These are phyloP conservation scores for Leccinum subgranulosum DNA, from an alignment of 768 basidiomycete genomes.

Conservation along the genomic window DNA sequence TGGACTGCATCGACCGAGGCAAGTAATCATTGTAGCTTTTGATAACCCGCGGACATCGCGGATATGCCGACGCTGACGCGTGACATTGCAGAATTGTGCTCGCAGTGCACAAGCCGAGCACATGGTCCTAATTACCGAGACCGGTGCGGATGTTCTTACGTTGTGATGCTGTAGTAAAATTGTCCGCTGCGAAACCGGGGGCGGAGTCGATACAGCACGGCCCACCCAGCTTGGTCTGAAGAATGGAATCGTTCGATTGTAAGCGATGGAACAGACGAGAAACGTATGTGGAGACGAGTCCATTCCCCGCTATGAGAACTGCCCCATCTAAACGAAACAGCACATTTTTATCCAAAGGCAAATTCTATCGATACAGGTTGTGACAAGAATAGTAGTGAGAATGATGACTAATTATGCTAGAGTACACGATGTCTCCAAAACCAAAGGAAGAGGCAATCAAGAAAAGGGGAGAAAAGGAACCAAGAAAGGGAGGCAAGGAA, in stretches of 20 bases:
- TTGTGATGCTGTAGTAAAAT: constrained; percentile 16
- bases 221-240: background rate
- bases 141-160: constrained; percentile 78
- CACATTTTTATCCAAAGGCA: background rate
- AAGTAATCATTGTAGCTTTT: constrained; percentile 14
- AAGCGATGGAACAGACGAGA: background rate
- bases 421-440: constrained; percentile 1
- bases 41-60: background rate
- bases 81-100: constrained; percentile 60
- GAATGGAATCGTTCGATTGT: background rate
- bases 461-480: too few species aligned
- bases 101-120: constrained; percentile 86
- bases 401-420: constrained; percentile 8
- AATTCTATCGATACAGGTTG: background rate
- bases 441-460: background rate
- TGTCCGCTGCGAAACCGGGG: too few species aligned
- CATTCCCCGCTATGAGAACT: background rate
- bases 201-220: too few species aligned
- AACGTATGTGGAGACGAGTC: background rate
- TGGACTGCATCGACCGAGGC: constrained; percentile 93
- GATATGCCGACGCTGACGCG: background rate
- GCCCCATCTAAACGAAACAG: background rate
- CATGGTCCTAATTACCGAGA: constrained; percentile 79
- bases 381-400: background rate
- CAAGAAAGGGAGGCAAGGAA: too few species aligned